These are phyloP conservation scores for Sphaerulina vaccinii DNA, from an alignment of 2,329 filamentous ascomycete genomes.

Conservation along the genomic window DNA sequence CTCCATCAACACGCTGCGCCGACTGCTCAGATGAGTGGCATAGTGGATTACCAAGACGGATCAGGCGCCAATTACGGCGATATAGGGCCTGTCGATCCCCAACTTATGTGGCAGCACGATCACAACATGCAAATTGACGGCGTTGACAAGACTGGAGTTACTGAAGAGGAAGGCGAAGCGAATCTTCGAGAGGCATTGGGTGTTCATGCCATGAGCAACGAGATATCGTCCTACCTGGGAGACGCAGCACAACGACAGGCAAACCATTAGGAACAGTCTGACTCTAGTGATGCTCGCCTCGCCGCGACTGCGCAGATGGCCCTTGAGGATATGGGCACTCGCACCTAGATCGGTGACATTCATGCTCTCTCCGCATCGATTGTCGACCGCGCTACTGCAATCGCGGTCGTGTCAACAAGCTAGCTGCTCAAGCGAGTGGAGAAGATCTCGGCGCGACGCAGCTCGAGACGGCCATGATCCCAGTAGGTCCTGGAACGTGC, in stretches of 20 bases:
- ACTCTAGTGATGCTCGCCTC: background rate
- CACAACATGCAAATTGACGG: constrained; percentile 5
- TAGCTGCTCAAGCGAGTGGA: too few relatives aligned
- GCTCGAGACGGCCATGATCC: too few relatives aligned
- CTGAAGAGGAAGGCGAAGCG: constrained; percentile 6
- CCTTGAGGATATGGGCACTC: background rate
- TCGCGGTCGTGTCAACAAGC: too few relatives aligned
- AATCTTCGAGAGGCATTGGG: constrained; percentile 5
- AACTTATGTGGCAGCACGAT: constrained; percentile 9
- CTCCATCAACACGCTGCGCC: constrained; percentile 15
- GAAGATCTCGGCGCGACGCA: too few relatives aligned
- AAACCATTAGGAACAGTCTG: background rate
- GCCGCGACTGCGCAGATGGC: too few relatives aligned
- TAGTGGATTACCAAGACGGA: background rate
- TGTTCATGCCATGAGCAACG: constrained; percentile 3
- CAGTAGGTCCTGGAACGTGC: too few relatives aligned
- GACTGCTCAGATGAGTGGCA: constrained; percentile 36
- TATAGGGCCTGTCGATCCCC: constrained; percentile 9
- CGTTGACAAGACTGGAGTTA: background rate
- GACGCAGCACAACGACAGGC: constrained; percentile 4
- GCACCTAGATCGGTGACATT: too few relatives aligned
- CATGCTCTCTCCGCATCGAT: too few relatives aligned
- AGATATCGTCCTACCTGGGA: constrained; percentile 6
- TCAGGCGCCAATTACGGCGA: background rate
- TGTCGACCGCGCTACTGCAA: too few relatives aligned